phyloP scores from a whole-genome alignment of 2,329 filamentous ascomycete species.

The Botryosphaeria dothidea region DNA sequence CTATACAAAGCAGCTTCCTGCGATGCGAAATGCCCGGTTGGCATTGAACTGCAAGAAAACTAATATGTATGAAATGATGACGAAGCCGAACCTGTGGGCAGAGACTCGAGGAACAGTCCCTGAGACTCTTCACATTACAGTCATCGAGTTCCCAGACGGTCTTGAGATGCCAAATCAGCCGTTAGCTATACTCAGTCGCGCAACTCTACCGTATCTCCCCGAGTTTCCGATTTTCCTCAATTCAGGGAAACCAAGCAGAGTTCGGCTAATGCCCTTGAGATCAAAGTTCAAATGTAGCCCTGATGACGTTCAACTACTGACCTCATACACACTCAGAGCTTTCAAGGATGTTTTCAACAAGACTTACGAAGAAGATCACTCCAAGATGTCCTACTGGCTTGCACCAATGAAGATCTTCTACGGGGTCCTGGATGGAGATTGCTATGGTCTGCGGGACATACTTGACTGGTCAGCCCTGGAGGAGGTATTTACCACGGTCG shows the following conservation, averaged over 20 bases:
- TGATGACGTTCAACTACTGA: slow-evolving; percentile 57
- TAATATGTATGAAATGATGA: slow-evolving; percentile 72
- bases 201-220: slow-evolving; percentile 64
- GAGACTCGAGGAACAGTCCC: slow-evolving; percentile 48
- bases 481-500: slow-evolving; percentile 32
- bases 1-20: slow-evolving; percentile 70
- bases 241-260: slow-evolving; percentile 59
- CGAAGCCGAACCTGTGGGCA: slow-evolving; percentile 77
- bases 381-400: slow-evolving; percentile 80
- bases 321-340: slow-evolving; percentile 70
- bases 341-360: slow-evolving; percentile 92
- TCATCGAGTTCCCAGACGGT: slow-evolving; percentile 62
- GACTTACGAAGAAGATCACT: slow-evolving; percentile 63
- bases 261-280: slow-evolving; percentile 52
- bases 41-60: slow-evolving; percentile 75
- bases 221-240: slow-evolving; percentile 73
- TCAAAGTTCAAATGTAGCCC: slow-evolving; percentile 47
- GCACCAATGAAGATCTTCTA: slow-evolving; percentile 55
- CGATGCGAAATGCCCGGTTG: slow-evolving; percentile 82
- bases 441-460: slow-evolving; percentile 25
- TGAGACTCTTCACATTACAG: slow-evolving; percentile 58
- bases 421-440: slow-evolving; percentile 14
- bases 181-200: slow-evolving; percentile 70
- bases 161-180: slow-evolving; percentile 63
- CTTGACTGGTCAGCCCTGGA: slow-evolving; percentile 66